Conservation (phyloP, 768 basidiomycete species). For the Lactarius pseudohatsudake region DNA sequence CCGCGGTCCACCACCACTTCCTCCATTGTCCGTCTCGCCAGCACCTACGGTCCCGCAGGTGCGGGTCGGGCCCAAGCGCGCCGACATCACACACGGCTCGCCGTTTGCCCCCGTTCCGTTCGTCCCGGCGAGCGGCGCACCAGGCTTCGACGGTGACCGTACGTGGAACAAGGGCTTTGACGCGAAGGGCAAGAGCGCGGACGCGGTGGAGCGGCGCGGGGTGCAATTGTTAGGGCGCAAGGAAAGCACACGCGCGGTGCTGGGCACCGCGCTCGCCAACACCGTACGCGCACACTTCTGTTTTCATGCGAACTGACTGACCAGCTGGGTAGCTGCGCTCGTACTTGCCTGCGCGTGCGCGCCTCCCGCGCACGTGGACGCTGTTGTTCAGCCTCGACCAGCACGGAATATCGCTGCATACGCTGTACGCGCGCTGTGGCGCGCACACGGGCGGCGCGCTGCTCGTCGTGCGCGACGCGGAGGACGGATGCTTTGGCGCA, state of each 20-base stretch:
- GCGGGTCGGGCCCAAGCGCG: constrained; percentile 15
- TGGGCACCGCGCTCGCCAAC: constrained; percentile 56
- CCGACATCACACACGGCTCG: constrained; percentile 44
- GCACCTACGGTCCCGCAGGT: constrained; percentile 16
- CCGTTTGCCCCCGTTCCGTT: constrained; percentile 51
- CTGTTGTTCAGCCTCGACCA: constrained; percentile 91
- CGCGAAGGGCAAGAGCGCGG: constrained; percentile 35
- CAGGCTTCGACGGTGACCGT: constrained; percentile 68
- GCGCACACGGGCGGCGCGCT: constrained; percentile 49
- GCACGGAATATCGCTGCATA: constrained; percentile 89
- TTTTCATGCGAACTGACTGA: not conserved
- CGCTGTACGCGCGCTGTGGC: constrained; percentile 73
- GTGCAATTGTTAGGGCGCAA: constrained; percentile 56
- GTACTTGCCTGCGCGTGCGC: constrained; percentile 69
- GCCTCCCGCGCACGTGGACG: constrained; percentile 70
- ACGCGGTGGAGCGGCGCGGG: constrained; percentile 38
- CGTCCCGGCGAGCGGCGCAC: constrained; percentile 61
- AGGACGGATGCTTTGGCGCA: constrained; percentile 71
- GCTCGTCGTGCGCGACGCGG: constrained; percentile 63
- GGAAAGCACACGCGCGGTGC: constrained; percentile 51
- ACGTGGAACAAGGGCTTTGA: constrained; percentile 68
- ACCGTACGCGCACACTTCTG: constrained; percentile 44
- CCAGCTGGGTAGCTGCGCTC: constrained; percentile 56
- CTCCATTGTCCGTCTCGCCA: not conserved
- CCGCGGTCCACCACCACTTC: constrained; percentile 22